Base-by-base conservation (phyloP, 169 alveolate genomes). In the Ophryocystis elektroscirrha region DNA sequence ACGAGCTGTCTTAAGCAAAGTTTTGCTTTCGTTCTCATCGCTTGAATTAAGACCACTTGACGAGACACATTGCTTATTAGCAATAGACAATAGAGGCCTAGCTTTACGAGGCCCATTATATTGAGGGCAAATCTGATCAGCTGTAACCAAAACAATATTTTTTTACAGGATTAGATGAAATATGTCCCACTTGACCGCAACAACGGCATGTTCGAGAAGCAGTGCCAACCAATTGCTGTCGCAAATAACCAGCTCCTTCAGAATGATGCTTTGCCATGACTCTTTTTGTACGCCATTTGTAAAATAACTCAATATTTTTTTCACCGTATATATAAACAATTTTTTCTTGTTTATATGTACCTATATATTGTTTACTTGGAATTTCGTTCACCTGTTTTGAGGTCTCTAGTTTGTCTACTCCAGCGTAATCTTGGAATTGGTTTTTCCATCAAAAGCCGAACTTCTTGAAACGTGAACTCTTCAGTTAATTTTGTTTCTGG, bases 141-240 rank as follows among this genome's bases (percentile, higher is more conserved):
- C 12, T 9, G 23, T 12, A 42, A n/a, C 12, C 9, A n/a, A 38
- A 42, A 9, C 45, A n/a, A 42, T 12, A 42, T n/a, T 73, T 68
- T 36, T 83, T 56, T 57, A 73, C 78, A 32, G 78, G 81, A 56
- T 76, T 76, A 18, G 86, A 75, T 19, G 86, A 80, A 41, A 76
- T 76, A 53, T 77, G 86, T 0, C 86, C 86, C 0, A 72, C 60
- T 58, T 73, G 81, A 16, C 86, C 85, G 36, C 86, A 77, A 22
- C 64, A 63, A 5, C 86, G 53, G 54, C 86, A 77, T 4, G 75
- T 49, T 18, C 86, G 54, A 61, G 65, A 50, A 51, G 77, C 65
- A 39, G 56, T 20, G 3, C 27, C 15, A n/a, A 5, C 27, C 18
- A 1, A 25, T 49, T 38, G 37, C n/a, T 4, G 56, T 20, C 16